Percentiles rank a stretch among this genome's conserved stretches.
Evolutionary conservation across 2,329 filamentous ascomycete species (phyloP).

Genomic region (Alternaria conjuncta): DNA sequence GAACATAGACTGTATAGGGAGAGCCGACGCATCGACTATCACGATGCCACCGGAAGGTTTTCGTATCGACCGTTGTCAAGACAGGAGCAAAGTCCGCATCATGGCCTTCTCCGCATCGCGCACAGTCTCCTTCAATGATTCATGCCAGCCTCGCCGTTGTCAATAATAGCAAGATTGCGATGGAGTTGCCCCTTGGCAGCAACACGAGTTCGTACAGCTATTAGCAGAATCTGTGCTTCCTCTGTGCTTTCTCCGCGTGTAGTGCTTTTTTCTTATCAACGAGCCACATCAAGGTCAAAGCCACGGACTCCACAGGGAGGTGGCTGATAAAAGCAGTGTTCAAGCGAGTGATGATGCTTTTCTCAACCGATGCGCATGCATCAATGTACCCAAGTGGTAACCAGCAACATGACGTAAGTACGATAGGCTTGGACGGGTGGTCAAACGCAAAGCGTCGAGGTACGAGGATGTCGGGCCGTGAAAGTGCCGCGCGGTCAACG

Average conservation of each 20-base stretch:
- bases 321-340: neutral
- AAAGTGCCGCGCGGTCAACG: neutral
- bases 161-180: neutral
- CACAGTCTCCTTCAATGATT: neutral
- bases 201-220: neutral
- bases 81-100: neutral
- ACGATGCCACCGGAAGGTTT: neutral
- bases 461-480: neutral
- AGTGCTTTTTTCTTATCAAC: neutral
- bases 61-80: neutral
- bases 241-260: neutral
- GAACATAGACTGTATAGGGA: neutral
- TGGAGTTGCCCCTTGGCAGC: neutral
- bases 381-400: too few relatives aligned
- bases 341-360: neutral
- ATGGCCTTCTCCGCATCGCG: neutral
- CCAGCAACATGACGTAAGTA: neutral
- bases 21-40: neutral
- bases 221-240: neutral
- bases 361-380: neutral
- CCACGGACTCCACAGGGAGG: neutral
- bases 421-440: neutral
- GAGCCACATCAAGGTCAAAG: neutral
- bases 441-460: neutral
- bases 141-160: neutral